Percentiles rank a stretch among this genome's conserved stretches.
phyloP scores from a whole-genome alignment of 441 rosid genomes.

The Arabidopsis hybrid region DNA sequence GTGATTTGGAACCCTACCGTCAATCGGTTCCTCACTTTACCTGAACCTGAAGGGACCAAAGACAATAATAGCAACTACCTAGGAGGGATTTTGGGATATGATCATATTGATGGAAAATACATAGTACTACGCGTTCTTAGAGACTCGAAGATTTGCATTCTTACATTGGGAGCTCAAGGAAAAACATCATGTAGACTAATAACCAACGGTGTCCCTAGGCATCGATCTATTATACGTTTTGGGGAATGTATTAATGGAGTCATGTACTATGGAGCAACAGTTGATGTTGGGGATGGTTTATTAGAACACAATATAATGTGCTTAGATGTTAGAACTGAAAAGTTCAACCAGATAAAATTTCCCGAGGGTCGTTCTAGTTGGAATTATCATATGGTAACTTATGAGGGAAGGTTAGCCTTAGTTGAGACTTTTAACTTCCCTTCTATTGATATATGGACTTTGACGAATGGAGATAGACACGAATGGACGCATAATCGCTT shows the following conservation, averaged over 20 bases:
- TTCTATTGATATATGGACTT: not conserved
- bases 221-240: not conserved
- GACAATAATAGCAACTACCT: not conserved
- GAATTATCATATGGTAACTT: not conserved
- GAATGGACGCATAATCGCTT: slow-evolving; percentile 9
- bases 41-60: not conserved
- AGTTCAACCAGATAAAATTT: not conserved
- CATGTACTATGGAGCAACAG: not conserved
- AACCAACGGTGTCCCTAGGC: not conserved
- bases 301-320: not conserved
- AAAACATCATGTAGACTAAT: not conserved
- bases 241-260: slow-evolving; percentile 7
- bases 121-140: not conserved
- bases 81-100: slow-evolving; percentile 15
- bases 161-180: slow-evolving; percentile 20
- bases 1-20: slow-evolving; percentile 27
- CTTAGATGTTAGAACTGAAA: slow-evolving; percentile 11
- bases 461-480: slow-evolving; percentile 19
- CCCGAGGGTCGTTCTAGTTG: not conserved
- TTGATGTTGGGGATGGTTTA: not conserved
- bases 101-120: not conserved
- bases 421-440: too few species aligned
- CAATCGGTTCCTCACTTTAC: not conserved
- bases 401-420: not conserved
- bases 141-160: not conserved